These are phyloP conservation scores for Elongisporangium prolatum DNA, from an alignment of 352 stramenopile species.

Conservation along the genomic window DNA sequence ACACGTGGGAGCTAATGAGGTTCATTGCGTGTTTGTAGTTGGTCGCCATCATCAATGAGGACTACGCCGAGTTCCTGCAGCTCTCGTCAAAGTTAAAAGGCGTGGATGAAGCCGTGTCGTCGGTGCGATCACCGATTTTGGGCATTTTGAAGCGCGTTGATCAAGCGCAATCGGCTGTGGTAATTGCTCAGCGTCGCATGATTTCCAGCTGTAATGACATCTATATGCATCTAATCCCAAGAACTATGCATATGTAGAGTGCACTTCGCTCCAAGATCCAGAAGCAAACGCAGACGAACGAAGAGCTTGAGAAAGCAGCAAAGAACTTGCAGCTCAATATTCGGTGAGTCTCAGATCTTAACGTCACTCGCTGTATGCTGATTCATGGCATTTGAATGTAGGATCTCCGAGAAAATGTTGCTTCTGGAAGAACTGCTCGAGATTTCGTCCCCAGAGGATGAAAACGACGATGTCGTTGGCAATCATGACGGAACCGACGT, in stretches of 20 bases:
- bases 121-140: constrained; percentile 63
- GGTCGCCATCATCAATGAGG: constrained; percentile 86
- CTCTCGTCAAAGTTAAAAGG: constrained; percentile 85
- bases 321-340: constrained; percentile 60
- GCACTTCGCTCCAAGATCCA: constrained; percentile 56
- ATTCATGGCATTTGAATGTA: no score
- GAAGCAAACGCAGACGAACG: constrained; percentile 31
- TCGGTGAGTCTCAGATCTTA: constrained; percentile 7
- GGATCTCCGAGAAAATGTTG: constrained; percentile 72
- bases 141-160: constrained; percentile 79
- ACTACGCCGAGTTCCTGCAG: constrained; percentile 88
- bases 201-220: neutral
- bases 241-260: constrained; percentile 15
- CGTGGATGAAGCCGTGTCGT: constrained; percentile 81
- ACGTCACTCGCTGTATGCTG: no score
- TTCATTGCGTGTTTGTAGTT: constrained; percentile 16
- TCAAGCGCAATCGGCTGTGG: constrained; percentile 56
- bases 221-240: neutral
- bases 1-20: neutral
- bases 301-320: constrained; percentile 42
- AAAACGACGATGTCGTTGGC: constrained; percentile 12
- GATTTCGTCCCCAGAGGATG: constrained; percentile 34
- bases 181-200: constrained; percentile 10
- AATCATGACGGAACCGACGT: constrained; percentile 1
- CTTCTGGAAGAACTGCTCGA: constrained; percentile 75